Conservation (phyloP, 2,329 filamentous ascomycete genomes). For the Ophiostoma novo-ulmi region DNA sequence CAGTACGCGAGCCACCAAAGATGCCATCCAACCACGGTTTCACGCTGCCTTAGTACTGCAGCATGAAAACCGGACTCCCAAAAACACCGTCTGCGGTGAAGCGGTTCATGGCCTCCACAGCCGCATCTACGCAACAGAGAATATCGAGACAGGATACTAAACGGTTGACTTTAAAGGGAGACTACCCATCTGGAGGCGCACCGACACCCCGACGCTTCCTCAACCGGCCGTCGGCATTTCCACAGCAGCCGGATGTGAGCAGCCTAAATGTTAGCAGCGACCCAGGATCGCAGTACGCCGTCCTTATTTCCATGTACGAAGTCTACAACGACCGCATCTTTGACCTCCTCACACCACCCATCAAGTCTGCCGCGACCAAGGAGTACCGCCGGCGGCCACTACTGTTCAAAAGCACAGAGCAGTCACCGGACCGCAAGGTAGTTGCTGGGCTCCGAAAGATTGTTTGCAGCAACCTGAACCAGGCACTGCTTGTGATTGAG, state of each 20-base stretch:
- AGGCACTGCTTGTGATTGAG: constrained; percentile 85
- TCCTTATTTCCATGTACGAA: constrained; percentile 96
- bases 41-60: constrained; percentile 4
- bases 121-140: constrained; percentile 41
- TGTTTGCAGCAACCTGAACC: constrained; percentile 72
- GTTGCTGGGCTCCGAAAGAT: constrained; percentile 89
- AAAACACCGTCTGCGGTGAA: constrained; percentile 32
- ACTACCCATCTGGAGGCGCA: constrained; percentile 32
- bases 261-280: constrained; percentile 63
- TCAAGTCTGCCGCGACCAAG: constrained; percentile 58
- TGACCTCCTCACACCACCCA: constrained; percentile 70
- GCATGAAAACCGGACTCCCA: background rate
- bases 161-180: constrained; percentile 42
- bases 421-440: constrained; percentile 84
- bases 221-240: constrained; percentile 64
- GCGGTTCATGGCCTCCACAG: constrained; percentile 43
- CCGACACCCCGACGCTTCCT: constrained; percentile 55
- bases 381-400: constrained; percentile 71
- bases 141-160: constrained; percentile 41
- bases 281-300: constrained; percentile 69
- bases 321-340: constrained; percentile 99
- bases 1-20: background rate
- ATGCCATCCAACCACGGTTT: background rate
- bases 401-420: constrained; percentile 87
- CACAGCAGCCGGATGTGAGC: constrained; percentile 69